phyloP scores from a whole-genome alignment of 2,329 filamentous ascomycete species.

The Corynespora cassiicola region DNA sequence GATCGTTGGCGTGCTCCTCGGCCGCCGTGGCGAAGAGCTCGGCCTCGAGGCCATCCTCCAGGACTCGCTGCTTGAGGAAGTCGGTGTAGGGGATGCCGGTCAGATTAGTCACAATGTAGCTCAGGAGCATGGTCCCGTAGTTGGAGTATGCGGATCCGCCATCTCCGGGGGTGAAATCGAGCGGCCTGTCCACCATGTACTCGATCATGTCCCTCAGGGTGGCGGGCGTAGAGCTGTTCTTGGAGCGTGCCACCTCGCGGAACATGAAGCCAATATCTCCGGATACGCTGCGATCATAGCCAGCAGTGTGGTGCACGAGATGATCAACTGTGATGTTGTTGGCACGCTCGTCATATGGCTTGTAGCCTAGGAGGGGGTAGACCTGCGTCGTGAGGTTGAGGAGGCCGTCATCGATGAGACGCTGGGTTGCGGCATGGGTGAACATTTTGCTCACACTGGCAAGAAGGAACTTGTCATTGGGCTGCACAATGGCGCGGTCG shows the following conservation, averaged over 20 bases:
- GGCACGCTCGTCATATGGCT: slow-evolving; percentile 20
- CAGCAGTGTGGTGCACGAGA: slow-evolving; percentile 25
- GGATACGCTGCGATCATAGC: slow-evolving; percentile 21
- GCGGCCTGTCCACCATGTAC: slow-evolving; percentile 16
- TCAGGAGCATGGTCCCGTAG: slow-evolving; percentile 26
- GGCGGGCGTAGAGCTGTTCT: slow-evolving; percentile 21
- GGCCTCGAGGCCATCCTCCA: slow-evolving; percentile 14
- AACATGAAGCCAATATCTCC: slow-evolving; percentile 26
- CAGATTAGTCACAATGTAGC: slow-evolving; percentile 19
- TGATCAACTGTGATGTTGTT: slow-evolving; percentile 27
- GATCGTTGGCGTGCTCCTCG: slow-evolving; percentile 10
- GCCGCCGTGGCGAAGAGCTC: slow-evolving; percentile 15
- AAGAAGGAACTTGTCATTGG: slow-evolving; percentile 28
- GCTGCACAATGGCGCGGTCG: slow-evolving; percentile 20
- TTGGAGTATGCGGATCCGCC: slow-evolving; percentile 23
- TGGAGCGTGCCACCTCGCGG: slow-evolving; percentile 15
- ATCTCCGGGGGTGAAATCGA: slow-evolving; percentile 25
- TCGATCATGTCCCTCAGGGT: slow-evolving; percentile 26
- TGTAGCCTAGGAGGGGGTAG: slow-evolving; percentile 27
- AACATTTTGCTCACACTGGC: slow-evolving; percentile 31
- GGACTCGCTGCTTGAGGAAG: slow-evolving; percentile 22
- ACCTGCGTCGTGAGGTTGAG: slow-evolving; percentile 21
- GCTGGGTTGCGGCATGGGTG: slow-evolving; percentile 21
- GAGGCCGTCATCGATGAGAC: slow-evolving; percentile 16
- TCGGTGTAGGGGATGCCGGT: slow-evolving; percentile 19